Base-by-base conservation (phyloP, 2,329 filamentous ascomycete genomes). In the Paecilomyces formosus region DNA sequence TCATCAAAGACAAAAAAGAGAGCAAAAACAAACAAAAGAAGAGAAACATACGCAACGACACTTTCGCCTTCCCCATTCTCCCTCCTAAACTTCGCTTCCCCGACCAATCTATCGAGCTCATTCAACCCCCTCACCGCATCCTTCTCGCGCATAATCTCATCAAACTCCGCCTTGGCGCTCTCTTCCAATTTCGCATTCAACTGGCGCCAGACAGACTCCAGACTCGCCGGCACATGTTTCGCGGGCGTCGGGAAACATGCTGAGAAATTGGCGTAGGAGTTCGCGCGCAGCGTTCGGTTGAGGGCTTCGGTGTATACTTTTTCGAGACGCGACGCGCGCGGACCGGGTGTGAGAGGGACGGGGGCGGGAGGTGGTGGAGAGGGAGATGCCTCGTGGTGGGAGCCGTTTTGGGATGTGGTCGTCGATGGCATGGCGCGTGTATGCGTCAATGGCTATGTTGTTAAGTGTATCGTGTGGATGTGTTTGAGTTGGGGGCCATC, bases 191-290 rank as follows among this genome's bases (percentile, higher is more conserved):
- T 81, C 55, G 79, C 78, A 50, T 82, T 82, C 62, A 87, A 78
- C 62, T 86, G 82, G 57, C 79, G 75, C 73, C 84, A 83, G 22
- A 88, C 74, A 3, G 77, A 76, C 64, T 84, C 80, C 58, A 88
- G 66, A 50, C 79, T 79, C 26, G 79, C 80, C 1, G 83, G 81
- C 11, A 82, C 82, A 64, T 85, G 76, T 64, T 77, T 74, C 18
- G 84, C 82, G 1, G 84, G 81, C 0, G 85, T 88, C 0, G 85
- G 85, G 63, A 87, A 87, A 65, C 85, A 88, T 24, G 82, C 75
- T 0, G 82, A 78, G 68, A 87, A 88, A 64, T 86, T 86, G 54
- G 76, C 74, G 68, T 85, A 82, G 9, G 79, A 83, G 70, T 83
- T 85, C 55, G 83, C 83, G 61, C 82, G 81, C n/a, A 87, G 70